Base-by-base conservation (phyloP, 768 basidiomycete genomes). In the Boletus rubroflammeus region DNA sequence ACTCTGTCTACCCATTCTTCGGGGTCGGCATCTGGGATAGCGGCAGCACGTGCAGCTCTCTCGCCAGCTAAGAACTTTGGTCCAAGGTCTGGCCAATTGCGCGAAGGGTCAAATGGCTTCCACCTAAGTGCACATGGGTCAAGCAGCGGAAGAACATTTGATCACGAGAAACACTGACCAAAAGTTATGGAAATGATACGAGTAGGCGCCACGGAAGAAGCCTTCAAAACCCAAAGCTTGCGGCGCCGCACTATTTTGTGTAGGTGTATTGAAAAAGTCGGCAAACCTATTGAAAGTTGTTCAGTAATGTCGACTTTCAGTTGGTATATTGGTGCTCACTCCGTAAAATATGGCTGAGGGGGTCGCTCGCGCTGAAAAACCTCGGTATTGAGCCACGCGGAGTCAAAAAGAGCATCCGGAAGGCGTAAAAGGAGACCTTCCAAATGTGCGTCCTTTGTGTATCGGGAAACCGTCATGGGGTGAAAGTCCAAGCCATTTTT, bases 51-150 rank as follows among this genome's bases (percentile, higher is more conserved):
- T 9, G 85, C 85, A 39, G 76, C 73, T 47, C 78, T 80, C 74
- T 98, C 95, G 32, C 87, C 88, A 13, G 81, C 81, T 21, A 75
- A 75, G 69, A 98, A 98, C 17, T 79, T 81, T 11, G 81, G 74
- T 2, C 96, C 96, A 26, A 98, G 81, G 66, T 98, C 96, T 2
- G 96, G 96, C 84, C 86, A 98, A 68, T 98, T 95, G n/a, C 95
- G 85, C 8, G 82, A 72, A 1, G 90, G 81, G 71, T 99, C 96
- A 62, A 98, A 97, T 5, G 95, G 90, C 59, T 88, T 86, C 96
- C 96, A 97, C 94, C 94, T 95, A 60, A 14, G 23, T 55, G 21
- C 17, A 23, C 50, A 38, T 45, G 11, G 10, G 48, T 53, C 40
- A 56, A 41, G 21, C 21, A 35, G 43, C 9, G 5, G 6, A 19